A percentile compares a stretch with the other conserved stretches of the same genome.
Evolutionary conservation across 1,139 yeast species (phyloP).

Genomic region (Hyphopichia pseudoburtonii): DNA sequence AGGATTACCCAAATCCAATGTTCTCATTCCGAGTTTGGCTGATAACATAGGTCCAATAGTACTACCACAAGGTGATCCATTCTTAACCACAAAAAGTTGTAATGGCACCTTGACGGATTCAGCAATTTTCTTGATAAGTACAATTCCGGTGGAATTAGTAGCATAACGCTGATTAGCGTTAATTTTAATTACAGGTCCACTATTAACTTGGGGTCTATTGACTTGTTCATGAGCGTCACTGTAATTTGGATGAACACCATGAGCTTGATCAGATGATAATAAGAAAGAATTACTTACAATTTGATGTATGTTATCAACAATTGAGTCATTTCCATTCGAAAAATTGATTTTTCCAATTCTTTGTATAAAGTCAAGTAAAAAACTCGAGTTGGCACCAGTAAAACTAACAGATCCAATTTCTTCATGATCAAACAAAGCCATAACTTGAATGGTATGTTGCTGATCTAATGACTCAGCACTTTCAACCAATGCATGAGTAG

Average conservation of each 20-base stretch:
- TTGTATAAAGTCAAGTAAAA: constrained; percentile 73
- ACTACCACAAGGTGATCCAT: constrained; percentile 93
- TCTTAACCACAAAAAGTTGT: constrained; percentile 84
- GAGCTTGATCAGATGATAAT: constrained; percentile 94
- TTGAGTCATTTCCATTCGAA: constrained; percentile 10
- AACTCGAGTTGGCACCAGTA: constrained; percentile 94
- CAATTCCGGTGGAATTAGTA: constrained; percentile 88
- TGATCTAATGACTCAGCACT: constrained; percentile 13
- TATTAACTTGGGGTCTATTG: constrained; percentile 79
- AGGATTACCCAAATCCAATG: constrained; percentile 91
- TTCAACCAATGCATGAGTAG: constrained; percentile 67
- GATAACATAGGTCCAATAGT: constrained; percentile 95
- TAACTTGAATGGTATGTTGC: constrained; percentile 60
- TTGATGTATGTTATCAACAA: constrained; percentile 47
- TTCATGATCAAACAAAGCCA: constrained; percentile 90
- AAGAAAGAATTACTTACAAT: constrained; percentile 82
- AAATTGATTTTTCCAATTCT: constrained; percentile 48
- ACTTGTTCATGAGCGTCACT: constrained; percentile 67
- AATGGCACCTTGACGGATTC: constrained; percentile 63
- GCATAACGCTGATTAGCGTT: constrained; percentile 96
- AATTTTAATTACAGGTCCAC: constrained; percentile 89
- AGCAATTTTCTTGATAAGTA: constrained; percentile 73
- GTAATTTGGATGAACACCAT: constrained; percentile 95
- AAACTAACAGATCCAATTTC: constrained; percentile 93
- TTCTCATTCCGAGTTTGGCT: constrained; percentile 83